phyloP scores from a whole-genome alignment of 192 early-diverging fungal genomes.

The Coemansia sp. region DNA sequence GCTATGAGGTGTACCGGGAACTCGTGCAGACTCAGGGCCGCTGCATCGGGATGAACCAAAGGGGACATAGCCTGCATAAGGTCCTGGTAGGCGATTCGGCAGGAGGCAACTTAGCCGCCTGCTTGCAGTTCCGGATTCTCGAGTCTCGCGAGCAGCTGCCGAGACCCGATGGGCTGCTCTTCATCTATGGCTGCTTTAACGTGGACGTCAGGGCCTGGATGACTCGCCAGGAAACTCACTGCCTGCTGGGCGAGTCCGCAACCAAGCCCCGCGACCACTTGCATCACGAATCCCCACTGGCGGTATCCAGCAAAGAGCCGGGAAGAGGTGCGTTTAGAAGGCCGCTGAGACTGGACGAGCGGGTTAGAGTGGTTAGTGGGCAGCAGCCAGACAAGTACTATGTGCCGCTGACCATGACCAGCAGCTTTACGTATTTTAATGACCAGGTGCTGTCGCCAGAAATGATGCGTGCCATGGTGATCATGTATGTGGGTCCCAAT shows the following conservation, averaged over 20 bases:
- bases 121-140: conserved; percentile 75
- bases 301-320: conserved; percentile 26
- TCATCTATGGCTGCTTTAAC: conserved; percentile 87
- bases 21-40: conserved; percentile 75
- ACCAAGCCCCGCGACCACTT: conserved; percentile 65
- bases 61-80: conserved; percentile 62
- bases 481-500: conserved; percentile 85
- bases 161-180: conserved; percentile 70
- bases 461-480: conserved; percentile 65
- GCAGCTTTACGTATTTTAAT: conserved; percentile 77
- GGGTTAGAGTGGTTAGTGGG: conserved; percentile 27
- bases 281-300: conserved; percentile 65
- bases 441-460: conserved; percentile 83
- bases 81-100: conserved; percentile 89
- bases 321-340: too few species aligned
- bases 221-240: conserved; percentile 48
- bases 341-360: conserved; percentile 33
- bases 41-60: conserved; percentile 68
- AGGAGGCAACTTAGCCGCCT: conserved; percentile 84
- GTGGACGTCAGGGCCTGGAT: conserved; percentile 96
- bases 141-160: conserved; percentile 61
- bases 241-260: conserved; percentile 22
- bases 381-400: conserved; percentile 5
- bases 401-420: conserved; percentile 66
- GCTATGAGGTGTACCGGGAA: conserved; percentile 79